These are phyloP conservation scores for Aspergillus biplanus DNA, from an alignment of 495 filamentous ascomycete genomes.

Conservation along the genomic window DNA sequence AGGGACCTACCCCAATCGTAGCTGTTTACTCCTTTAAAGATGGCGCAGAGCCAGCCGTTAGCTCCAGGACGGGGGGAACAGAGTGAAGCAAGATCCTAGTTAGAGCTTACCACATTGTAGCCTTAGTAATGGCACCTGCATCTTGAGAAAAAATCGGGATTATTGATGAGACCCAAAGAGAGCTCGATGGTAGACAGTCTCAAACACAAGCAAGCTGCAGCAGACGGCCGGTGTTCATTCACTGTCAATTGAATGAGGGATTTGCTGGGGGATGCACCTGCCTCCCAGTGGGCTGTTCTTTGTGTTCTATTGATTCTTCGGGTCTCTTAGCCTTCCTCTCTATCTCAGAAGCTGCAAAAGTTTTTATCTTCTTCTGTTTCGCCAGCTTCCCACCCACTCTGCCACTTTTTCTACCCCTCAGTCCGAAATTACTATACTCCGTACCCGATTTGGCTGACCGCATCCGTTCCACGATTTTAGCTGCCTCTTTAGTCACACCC, in stretches of 20 bases:
- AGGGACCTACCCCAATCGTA: constrained; percentile 86
- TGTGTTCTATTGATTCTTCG: background rate
- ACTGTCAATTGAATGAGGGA: constrained; percentile 15
- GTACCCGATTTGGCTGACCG: constrained; percentile 23
- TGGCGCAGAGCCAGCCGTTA: constrained; percentile 4
- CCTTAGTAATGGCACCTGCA: constrained; percentile 84
- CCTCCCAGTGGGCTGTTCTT: background rate
- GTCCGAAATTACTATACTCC: background rate
- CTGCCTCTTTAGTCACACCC: background rate
- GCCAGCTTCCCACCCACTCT: background rate
- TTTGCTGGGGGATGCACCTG: constrained; percentile 1
- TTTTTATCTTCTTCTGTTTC: background rate
- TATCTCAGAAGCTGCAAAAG: background rate
- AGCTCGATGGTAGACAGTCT: background rate
- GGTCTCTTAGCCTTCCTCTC: background rate
- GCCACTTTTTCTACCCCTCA: constrained; percentile 15
- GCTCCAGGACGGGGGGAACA: background rate
- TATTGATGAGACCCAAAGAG: constrained; percentile 8
- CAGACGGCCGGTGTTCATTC: constrained; percentile 1
- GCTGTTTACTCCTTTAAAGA: constrained; percentile 76
- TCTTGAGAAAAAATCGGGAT: constrained; percentile 38
- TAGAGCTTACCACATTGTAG: constrained; percentile 80
- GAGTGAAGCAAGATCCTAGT: background rate
- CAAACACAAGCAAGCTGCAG: background rate
- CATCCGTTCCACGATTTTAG: constrained; percentile 13